Conservation (phyloP, 108 stramenopile genomes). For the Skeletonema costatum region DNA sequence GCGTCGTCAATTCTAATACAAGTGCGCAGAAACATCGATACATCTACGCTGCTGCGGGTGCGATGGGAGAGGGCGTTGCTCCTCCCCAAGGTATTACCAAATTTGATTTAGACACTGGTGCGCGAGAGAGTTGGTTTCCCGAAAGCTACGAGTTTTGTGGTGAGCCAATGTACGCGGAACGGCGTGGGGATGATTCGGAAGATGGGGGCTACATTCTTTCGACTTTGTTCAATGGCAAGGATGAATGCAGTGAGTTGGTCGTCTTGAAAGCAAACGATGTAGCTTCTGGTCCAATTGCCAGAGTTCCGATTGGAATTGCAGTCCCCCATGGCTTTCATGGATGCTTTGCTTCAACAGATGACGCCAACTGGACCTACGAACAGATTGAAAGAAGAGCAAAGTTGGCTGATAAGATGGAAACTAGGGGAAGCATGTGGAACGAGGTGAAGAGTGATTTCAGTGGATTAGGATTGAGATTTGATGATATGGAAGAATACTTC, state of each 20-base stretch:
- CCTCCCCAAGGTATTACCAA: slow-evolving; percentile 85
- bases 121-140: slow-evolving; percentile 72
- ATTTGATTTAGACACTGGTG: slow-evolving; percentile 55
- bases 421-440: slow-evolving; percentile 83
- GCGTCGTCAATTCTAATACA: slow-evolving; percentile 61
- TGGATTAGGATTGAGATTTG: slow-evolving; percentile 84
- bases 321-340: slow-evolving; percentile 86
- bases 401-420: slow-evolving; percentile 85
- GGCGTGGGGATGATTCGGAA: slow-evolving; percentile 40
- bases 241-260: slow-evolving; percentile 65
- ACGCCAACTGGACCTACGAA: slow-evolving; percentile 73
- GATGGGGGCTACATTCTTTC: slow-evolving; percentile 79
- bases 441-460: slow-evolving; percentile 92
- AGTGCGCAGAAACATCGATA: slow-evolving; percentile 66
- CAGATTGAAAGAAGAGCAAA: slow-evolving; percentile 83
- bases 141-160: slow-evolving; percentile 80
- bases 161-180: slow-evolving; percentile 83
- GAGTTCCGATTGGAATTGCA: slow-evolving; percentile 73
- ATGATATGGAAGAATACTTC: slow-evolving; percentile 87
- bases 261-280: slow-evolving; percentile 65
- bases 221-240: slow-evolving; percentile 65
- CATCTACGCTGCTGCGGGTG: slow-evolving; percentile 75
- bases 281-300: slow-evolving; percentile 61
- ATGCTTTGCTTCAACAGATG: slow-evolving; percentile 68
- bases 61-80: slow-evolving; percentile 53